Percentiles rank a stretch among this genome's conserved stretches.
These are phyloP conservation scores for Yamadazyma paraphyllophila DNA, from an alignment of 805 yeast genomes.

Conservation along the genomic window DNA sequence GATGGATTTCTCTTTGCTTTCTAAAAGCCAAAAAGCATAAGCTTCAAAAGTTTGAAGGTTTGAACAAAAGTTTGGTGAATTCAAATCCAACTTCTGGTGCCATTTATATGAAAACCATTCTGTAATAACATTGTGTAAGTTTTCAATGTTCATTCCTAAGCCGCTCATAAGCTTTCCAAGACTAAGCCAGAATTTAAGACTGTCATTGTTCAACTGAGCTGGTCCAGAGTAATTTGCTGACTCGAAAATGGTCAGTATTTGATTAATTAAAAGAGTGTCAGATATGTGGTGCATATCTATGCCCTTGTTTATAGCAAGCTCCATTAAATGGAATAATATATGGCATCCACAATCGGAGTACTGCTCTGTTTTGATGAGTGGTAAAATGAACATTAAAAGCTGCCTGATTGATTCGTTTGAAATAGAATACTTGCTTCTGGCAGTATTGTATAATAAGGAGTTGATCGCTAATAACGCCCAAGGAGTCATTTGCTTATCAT, in stretches of 20 bases:
- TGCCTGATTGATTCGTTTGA: not conserved
- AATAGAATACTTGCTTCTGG: not conserved
- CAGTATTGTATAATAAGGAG: constrained; percentile 4
- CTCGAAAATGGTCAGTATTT: constrained; percentile 50
- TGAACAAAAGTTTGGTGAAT: constrained; percentile 8
- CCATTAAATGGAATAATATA: constrained; percentile 3
- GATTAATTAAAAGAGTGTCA: constrained; percentile 45
- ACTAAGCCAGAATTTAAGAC: constrained; percentile 52
- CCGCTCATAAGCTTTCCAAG: constrained; percentile 6
- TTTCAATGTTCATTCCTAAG: constrained; percentile 26
- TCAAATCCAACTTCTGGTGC: constrained; percentile 20
- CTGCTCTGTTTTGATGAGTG: constrained; percentile 8
- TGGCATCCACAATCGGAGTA: constrained; percentile 5
- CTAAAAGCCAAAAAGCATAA: constrained; percentile 42
- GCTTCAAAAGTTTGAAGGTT: constrained; percentile 19
- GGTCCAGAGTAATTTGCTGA: constrained; percentile 66
- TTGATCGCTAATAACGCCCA: constrained; percentile 12
- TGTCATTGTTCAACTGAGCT: constrained; percentile 38
- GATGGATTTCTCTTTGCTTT: not conserved
- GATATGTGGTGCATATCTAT: not conserved
- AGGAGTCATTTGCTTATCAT: constrained; percentile 2
- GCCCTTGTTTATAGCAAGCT: not conserved
- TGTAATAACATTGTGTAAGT: constrained; percentile 28
- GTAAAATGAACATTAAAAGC: constrained; percentile 8
- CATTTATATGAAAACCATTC: constrained; percentile 55